phyloP scores from a whole-genome alignment of 306 rosid genomes.

The Acacia acuminata region DNA sequence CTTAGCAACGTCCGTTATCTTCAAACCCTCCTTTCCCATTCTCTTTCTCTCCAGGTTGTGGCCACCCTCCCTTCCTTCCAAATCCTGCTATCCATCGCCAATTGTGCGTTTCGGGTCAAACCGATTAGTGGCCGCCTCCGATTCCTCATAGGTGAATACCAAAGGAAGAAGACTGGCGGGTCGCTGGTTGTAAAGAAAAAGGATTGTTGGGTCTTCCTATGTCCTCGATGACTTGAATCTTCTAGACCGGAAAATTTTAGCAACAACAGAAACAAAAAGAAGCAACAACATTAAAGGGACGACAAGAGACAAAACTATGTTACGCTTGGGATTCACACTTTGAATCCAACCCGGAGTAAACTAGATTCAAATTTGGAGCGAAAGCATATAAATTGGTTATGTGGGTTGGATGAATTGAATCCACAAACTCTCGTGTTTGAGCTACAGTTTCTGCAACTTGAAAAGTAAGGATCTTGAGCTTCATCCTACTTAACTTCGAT shows the following conservation, averaged over 20 bases:
- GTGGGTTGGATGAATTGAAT: no score
- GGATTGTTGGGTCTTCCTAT: slow-evolving; percentile 70
- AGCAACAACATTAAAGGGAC: slow-evolving; percentile 49
- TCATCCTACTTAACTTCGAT: slow-evolving; percentile 78
- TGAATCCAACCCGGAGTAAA: slow-evolving; percentile 56
- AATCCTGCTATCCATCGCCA: no score
- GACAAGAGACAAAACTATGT: slow-evolving; percentile 34
- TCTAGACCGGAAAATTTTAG: slow-evolving; percentile 43
- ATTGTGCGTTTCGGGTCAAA: slow-evolving; percentile 81
- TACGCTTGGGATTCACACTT: slow-evolving; percentile 37
- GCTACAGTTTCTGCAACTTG: slow-evolving; percentile 53
- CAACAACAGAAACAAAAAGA: slow-evolving; percentile 30
- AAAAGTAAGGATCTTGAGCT: slow-evolving; percentile 61
- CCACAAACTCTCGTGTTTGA: slow-evolving; percentile 63
- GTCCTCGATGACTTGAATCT: slow-evolving; percentile 34
- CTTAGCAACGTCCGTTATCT: no score
- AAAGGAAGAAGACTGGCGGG: slow-evolving; percentile 75
- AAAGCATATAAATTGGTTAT: slow-evolving; percentile 62
- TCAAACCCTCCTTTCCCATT: no score
- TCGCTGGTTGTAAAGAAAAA: slow-evolving; percentile 79
- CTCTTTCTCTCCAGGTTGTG: no score
- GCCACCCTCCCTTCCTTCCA: no score
- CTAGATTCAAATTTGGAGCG: slow-evolving; percentile 33
- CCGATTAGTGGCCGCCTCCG: slow-evolving; percentile 62
- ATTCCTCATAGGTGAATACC: slow-evolving; percentile 78